Evolutionary conservation across 2,329 filamentous ascomycete species (phyloP), one percentile per base, ranked within the genome.

Genomic region (Colletotrichum cereale): DNA sequence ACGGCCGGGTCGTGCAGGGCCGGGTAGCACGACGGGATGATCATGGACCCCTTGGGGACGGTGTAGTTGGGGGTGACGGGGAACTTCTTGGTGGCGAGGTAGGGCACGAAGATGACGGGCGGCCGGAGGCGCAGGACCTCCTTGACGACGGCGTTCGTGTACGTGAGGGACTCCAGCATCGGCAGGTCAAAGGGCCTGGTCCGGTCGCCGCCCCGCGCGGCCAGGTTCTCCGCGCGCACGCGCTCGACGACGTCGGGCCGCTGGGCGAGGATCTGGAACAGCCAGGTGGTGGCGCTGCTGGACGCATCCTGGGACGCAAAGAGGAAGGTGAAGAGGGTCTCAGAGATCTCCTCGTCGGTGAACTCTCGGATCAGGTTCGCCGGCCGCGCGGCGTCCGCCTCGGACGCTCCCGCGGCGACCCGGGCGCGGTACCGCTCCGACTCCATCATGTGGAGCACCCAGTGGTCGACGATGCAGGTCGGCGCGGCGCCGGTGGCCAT

Each of bases 401-500:
- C 79, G n/a, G n/a, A n/a, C n/a, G n/a, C n/a, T 34, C 92, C 92
- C 60, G 88, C 87, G 2, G 88, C 91, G 42, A 93, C 78, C 67
- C 86, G 87, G 73, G 91, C 86, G 48, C 87, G 86, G 80, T 94
- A 94, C 55, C 82, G 83, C 74, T 92, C 87, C 0, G 91, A 94
- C 67, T 93, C 90, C 77, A 92, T 88, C 90, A 95, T 94, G 72
- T 88, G 85, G 76, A 89, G 86, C 65, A 95, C 86, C 93, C 93
- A 95, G 48, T 90, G 90, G 79, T 95, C 93, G 78, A 95, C 89
- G 76, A 94, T 94, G 79, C 92, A 95, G 34, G 87, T 89, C 21
- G 92, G 86, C 75, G 89, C 82, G 44, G 90, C 91, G 73, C 92
- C 92, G 44, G 88, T 85, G 69, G 90, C 88, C 91, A 95, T 93